Base-by-base conservation (phyloP, 2,329 filamentous ascomycete genomes). In the Fusarium brachygibbosum region DNA sequence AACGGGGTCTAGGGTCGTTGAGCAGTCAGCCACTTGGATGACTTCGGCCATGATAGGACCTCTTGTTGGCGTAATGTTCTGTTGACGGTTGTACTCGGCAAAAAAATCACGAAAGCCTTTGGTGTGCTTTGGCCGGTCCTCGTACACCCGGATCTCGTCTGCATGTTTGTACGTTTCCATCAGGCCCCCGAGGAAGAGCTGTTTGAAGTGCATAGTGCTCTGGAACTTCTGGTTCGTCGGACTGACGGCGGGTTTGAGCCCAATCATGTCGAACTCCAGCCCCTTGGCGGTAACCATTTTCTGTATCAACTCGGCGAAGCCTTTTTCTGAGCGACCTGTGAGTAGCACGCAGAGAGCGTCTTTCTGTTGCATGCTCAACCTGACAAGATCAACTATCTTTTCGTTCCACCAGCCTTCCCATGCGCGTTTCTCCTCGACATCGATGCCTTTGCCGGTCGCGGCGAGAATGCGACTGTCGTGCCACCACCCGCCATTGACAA, bases 381-480 rank as follows among this genome's bases (percentile, higher is more conserved):
- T 85, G 40, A 97, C 93, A 31, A 98, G 87, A 73, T 94, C 88
- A 56, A 89, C 90, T 62, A 99, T 90, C 73, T 91, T 89, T 77
- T 98, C 95, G 76, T 98, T 98, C 96, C 96, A 99, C 92, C 93
- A 98, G 35, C 94, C 94, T 59, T 92, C 84, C 95, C 95, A 99
- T 12, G 88, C 94, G 25, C 90, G 89, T 41, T 87, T 83, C 78
- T 98, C 94, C 80, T 98, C 96, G 59, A 87, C 88, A 52, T 93
- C 93, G 8, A 91, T 78, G 17, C 96, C 96, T 59, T 93, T 87
- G 53, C 96, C 96, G 1, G 94, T 97, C 3, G 94, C 90, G 13
- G 91, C 89, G 25, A 99, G 88, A 66, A 99, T 94, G 68, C 88
- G 89, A 42, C 89, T 87, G 76, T 98, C 94, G 80, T 99, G 96